Conservation (phyloP, 208 protist genomes). For the Acanthamoeba culbertsoni region DNA sequence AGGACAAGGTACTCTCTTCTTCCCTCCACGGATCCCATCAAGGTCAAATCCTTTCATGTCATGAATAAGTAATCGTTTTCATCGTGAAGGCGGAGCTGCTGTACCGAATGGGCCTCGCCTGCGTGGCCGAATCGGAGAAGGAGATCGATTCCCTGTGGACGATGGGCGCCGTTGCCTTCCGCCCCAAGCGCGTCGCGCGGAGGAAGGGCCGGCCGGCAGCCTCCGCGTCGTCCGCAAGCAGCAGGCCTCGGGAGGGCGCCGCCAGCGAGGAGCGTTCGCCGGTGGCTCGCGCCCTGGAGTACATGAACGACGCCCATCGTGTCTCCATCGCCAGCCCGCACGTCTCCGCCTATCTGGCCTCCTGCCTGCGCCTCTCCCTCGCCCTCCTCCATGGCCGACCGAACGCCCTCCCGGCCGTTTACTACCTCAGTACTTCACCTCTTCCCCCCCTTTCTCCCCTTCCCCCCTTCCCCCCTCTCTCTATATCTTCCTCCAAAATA, state of each 20-base stretch:
- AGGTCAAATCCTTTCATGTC: too few relatives aligned
- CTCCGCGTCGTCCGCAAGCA: not conserved
- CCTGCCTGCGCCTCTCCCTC: not conserved
- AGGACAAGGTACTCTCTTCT: too few relatives aligned
- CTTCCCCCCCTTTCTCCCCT: not conserved
- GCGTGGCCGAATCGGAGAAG: conserved; percentile 1
- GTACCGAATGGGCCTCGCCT: not conserved
- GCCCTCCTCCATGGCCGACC: conserved; percentile 14
- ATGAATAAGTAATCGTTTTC: too few relatives aligned
- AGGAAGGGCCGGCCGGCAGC: not conserved
- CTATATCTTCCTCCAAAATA: too few relatives aligned
- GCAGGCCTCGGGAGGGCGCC: not conserved
- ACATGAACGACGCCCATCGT: not conserved
- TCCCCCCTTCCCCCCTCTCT: too few relatives aligned
- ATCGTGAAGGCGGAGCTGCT: conserved; percentile 10
- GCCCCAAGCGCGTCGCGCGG: conserved; percentile 4
- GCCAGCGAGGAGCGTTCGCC: not conserved
- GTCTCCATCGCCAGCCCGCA: not conserved
- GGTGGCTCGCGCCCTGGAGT: not conserved
- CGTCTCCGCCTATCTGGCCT: not conserved
- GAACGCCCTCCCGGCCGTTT: not conserved
- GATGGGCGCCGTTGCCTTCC: not conserved
- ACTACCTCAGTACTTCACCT: not conserved
- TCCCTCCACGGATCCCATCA: too few relatives aligned
- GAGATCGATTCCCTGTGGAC: not conserved